Evolutionary conservation across 441 rosid species (phyloP), one percentile per base, ranked within the genome.

Genomic region (Jatropha podagrica): DNA sequence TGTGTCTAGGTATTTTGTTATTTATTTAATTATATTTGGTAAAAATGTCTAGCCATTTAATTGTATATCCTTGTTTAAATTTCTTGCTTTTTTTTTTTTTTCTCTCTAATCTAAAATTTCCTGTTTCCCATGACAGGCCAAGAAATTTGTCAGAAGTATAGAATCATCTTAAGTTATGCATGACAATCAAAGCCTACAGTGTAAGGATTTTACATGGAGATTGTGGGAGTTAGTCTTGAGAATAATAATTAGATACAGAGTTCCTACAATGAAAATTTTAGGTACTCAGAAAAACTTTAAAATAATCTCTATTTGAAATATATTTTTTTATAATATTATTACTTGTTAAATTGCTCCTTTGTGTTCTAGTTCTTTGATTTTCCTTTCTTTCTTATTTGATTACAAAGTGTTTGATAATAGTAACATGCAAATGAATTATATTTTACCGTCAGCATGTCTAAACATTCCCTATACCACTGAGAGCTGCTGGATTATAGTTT

Each of bases 121-220:
- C n/a, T 71, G 49, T 65, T 77, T 75, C 20, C 23, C 7, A 56
- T 75, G 62, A 18, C 91, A 95, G 99, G 98, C 96, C 4, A 93
- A 95, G 85, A 93, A 90, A 67, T 85, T 81, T 80, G 96, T 91
- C 68, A 83, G 80, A 74, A 85, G 79, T 69, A 78, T 89, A 37
- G 92, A 95, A 69, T 87, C 96, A 40, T 81, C 97, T 20, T 76
- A 86, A 85, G 69, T 38, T 42, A 63, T 68, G 23, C 54, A 68
- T 63, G 74, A 56, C 5, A 40, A 14, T 49, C 1, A 42, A 54
- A 44, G 75, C 71, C 70, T 42, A 1, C 23, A 42, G 44, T 58
- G 48, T 65, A 72, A 59, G 74, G 67, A 73, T 52, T 72, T 71
- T 59, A 42, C 68, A 37, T 12, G 56, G 69, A 60, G 75, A 80